phyloP scores from a whole-genome alignment of 805 yeast species.

The Scheffersomyces ergatensis region DNA sequence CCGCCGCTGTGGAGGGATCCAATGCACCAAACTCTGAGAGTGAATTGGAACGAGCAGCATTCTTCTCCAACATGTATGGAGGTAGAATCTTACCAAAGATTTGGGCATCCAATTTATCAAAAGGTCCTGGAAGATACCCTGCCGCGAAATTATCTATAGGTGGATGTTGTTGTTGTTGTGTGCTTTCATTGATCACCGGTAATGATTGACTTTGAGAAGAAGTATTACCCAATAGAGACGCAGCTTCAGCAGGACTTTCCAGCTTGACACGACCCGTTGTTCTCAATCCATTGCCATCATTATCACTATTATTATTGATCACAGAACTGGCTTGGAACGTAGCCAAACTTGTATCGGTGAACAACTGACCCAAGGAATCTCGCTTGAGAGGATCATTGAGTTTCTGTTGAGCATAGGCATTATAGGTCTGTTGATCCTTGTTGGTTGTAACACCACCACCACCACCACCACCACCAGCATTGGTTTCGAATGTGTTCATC shows the following conservation, averaged over 20 bases:
- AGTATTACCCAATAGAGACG: neutral
- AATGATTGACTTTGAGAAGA: conserved; percentile 1
- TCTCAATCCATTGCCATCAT: neutral
- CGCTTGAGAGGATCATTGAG: too few relatives aligned
- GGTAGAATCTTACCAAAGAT: conserved; percentile 82
- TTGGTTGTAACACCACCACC: neutral
- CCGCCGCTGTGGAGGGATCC: neutral
- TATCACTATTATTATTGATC: neutral
- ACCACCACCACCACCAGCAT: too few relatives aligned
- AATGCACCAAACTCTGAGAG: neutral
- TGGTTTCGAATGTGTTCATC: conserved; percentile 20
- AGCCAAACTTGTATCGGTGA: conserved; percentile 6
- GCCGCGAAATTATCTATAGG: neutral
- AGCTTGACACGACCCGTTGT: neutral
- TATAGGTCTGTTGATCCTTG: neutral
- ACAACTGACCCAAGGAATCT: conserved; percentile 4
- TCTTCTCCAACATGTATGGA: conserved; percentile 67
- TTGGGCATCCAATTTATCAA: conserved; percentile 82
- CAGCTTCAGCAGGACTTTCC: conserved; percentile 2
- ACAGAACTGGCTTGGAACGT: conserved; percentile 7
- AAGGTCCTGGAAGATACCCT: conserved; percentile 70
- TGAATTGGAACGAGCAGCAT: conserved; percentile 6
- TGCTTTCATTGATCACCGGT: neutral
- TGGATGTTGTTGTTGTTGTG: neutral
- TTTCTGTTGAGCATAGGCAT: neutral